Base-by-base conservation (phyloP, 345 rosid genomes). In the Populus simonii region DNA sequence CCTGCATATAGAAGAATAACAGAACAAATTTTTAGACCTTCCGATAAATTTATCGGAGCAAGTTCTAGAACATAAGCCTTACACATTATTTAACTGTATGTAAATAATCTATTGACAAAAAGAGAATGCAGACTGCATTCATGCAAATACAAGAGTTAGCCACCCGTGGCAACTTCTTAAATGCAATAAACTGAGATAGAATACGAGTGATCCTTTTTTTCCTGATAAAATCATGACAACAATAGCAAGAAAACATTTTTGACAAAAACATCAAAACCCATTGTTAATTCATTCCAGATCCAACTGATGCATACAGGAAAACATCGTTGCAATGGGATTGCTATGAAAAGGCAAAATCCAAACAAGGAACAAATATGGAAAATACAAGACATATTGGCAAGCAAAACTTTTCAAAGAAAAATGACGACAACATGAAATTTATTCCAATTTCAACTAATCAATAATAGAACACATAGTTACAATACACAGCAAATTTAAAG, bases 1-100 rank as follows among this genome's bases (percentile, higher is more conserved):
- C 92, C 96, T 91, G 89, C 73, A 80, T n/a, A 27, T 63, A 71
- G 67, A 72, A 62, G 55, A 75, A 66, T 59, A 65, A 35, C 74
- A 72, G 74, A 73, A 72, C 67, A 41, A 27, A 78, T 22, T 62
- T 62, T 68, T 71, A 78, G 72, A 76, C 70, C 73, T 20, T 63
- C 65, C 76, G 25, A 27, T 33, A 17, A 25, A 61, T 68, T 35
- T 20, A 59, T 17, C 55, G 10, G 36, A 68, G n/a, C 31, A 67
- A 27, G 13, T 23, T 68, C 22, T 36, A 41, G 70, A 10, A 63
- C 13, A 4, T 53, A 29, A 67, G 66, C 36, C 27, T 33, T 20
- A 7, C 8, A 53, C n/a, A 27, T 27, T 7, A 11, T n/a, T 33
- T 23, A 74, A 61, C 33, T n/a, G 69, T 22, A 1, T 11, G 35